phyloP scores from a whole-genome alignment of 768 basidiomycete species.

The Lanmaoa rubissima region DNA sequence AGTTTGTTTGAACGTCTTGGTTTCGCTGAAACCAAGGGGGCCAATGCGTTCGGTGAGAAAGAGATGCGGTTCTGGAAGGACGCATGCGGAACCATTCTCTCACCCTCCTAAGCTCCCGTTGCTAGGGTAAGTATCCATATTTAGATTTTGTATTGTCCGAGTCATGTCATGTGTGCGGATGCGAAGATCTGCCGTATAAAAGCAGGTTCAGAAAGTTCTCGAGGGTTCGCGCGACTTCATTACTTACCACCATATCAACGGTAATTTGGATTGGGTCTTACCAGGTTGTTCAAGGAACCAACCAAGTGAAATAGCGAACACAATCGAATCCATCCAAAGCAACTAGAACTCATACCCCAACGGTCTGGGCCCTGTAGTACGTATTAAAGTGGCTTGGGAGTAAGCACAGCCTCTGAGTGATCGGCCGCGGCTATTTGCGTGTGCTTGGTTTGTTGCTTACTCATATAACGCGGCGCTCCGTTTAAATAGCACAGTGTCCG shows the following conservation, averaged over 20 bases:
- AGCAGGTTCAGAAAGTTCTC: neutral
- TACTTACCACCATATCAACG: slow-evolving; percentile 12
- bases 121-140: neutral
- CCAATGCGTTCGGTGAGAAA: slow-evolving; percentile 77
- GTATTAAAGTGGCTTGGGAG: too few relatives aligned
- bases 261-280: neutral
- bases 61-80: slow-evolving; percentile 58
- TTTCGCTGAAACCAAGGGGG: slow-evolving; percentile 63
- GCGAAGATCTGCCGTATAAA: slow-evolving; percentile 10
- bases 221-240: slow-evolving; percentile 1
- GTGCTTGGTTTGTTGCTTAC: slow-evolving; percentile 6
- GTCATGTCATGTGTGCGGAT: slow-evolving; percentile 9
- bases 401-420: neutral
- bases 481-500: slow-evolving; percentile 9
- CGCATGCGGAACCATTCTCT: neutral
- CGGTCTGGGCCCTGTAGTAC: too few relatives aligned
- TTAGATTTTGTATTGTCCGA: slow-evolving; percentile 12
- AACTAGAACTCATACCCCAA: neutral
- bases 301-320: neutral
- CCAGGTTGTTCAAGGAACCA: neutral
- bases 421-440: slow-evolving; percentile 11
- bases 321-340: neutral
- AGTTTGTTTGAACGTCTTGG: slow-evolving; percentile 74
- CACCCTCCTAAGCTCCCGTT: neutral
- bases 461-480: neutral